Base-by-base conservation (phyloP, 305 asterid genomes). In the Fraxinus latifolia region DNA sequence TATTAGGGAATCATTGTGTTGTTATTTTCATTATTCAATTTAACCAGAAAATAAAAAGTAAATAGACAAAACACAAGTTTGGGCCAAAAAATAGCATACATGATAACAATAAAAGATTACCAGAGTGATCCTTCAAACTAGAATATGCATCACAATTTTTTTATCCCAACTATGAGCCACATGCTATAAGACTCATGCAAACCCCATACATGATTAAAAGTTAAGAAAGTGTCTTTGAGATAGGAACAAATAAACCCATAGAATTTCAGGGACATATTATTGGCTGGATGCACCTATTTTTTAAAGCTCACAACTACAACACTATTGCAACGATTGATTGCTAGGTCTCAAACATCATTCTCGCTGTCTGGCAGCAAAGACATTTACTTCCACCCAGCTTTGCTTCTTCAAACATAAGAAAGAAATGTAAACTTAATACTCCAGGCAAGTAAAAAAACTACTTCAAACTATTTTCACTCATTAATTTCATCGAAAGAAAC, bases 401-500 rank as follows among this genome's bases (percentile, higher is more conserved):
- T 76, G 65, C 50, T 76, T 71, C 82, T 42, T 60, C 65, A 37
- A 67, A 70, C 77, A 79, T 37, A 9, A 77, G 71, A 21, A 25
- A 39, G 53, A 2, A 39, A 19, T 7, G 33, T 33, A 33, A 80
- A 53, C n/a, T 80, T 55, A 29, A 23, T 19, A 47, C 19, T 50
- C 74, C 75, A 76, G 75, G 75, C 81, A 79, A 23, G 55, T 32
- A 47, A 47, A 3, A 47, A 76, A 42, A 58, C 37, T 74, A 42
- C 21, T 60, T 53, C 62, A 7, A 37, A 65, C 73, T 58, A 62
- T 31, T 78, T 79, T 74, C 83, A 37, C 79, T 78, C 34, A 80
- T 72, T 44, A 76, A 37, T 78, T 50, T 29, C 77, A 78, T 81
- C 65, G 25, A 65, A 77, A 47, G 68, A 15, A 67, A 83, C 77